Base-by-base conservation (phyloP, 2,329 filamentous ascomycete species). In the Apiospora saccharicola region DNA sequence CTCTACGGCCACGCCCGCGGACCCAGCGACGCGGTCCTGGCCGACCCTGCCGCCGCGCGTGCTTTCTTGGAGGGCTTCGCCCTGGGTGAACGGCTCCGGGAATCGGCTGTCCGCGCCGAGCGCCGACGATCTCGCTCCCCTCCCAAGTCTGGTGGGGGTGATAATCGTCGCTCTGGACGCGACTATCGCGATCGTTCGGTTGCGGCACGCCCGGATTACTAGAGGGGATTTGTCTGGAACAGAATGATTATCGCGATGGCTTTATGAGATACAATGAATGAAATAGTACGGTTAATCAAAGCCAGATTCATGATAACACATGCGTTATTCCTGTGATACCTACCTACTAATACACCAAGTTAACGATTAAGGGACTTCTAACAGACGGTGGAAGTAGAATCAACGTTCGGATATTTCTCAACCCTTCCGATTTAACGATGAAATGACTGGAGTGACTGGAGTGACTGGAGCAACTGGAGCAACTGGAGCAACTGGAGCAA, bases 11-110 rank as follows among this genome's bases (percentile, higher is more conserved):
- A 69, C 16, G 13, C 67, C 41, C 34, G 67, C 7, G 73, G 73
- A 10, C 77, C 76, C 2, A 75, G 75, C 67, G 53, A 73, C 12
- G 51, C 67, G 1, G 72, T 78, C 16, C 64, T 79, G 22, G 67
- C 71, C 22, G 74, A 79, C 47, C 74, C 77, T n/a, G 24, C 75
- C 47, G 76, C 77, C 13, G 72, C 75, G 2, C 77, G 75, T 44
- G 78, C 77, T 69, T 80, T 77, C 68, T 70, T 80, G 37, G 74
- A 79, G 70, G 78, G 79, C 41, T 74, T 80, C 22, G 74, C 76
- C 16, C 30, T 79, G 34, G 77, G 77, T 6, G 24, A 41, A 10
- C 68, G 47, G 10, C 69, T 76, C 16, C 67, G 47, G 0, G 70
- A 69, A 14, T 49, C 68, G 13, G 64, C 71, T 30, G 51, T 22